These are phyloP conservation scores for Biscogniauxia mediterranea DNA, from an alignment of 2,329 filamentous ascomycete genomes.

Conservation along the genomic window DNA sequence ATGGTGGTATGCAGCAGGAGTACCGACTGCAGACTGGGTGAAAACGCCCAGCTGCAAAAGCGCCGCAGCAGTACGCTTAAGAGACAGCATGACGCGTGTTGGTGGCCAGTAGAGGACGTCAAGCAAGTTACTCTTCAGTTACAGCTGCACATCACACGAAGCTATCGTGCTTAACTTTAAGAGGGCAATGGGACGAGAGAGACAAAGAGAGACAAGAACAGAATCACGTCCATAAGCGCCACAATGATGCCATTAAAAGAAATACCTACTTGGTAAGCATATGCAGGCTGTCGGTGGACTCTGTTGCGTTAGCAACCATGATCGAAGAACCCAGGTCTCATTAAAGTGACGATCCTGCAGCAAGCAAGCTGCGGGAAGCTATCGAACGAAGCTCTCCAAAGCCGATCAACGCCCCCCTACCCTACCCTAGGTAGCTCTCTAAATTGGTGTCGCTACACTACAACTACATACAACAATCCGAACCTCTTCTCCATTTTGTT, in stretches of 20 bases:
- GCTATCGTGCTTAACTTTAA: not conserved
- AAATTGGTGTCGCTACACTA: too few species aligned
- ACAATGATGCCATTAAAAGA: not conserved
- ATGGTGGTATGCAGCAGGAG: constrained; percentile 13
- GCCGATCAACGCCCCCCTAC: not conserved
- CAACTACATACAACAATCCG: too few species aligned
- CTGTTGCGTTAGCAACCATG: not conserved
- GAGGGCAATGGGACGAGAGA: not conserved
- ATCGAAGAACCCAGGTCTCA: not conserved
- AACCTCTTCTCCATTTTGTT: not conserved
- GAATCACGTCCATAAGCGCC: not conserved
- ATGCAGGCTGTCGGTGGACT: not conserved
- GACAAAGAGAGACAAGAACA: not conserved
- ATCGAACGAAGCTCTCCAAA: not conserved
- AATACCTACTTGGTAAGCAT: not conserved
- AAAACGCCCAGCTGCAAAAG: constrained; percentile 22
- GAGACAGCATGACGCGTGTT: constrained; percentile 22
- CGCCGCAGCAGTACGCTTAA: constrained; percentile 19
- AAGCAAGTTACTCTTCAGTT: not conserved
- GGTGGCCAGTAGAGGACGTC: not conserved
- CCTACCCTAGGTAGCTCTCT: not conserved
- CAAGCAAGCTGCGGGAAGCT: not conserved
- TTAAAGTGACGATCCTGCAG: not conserved
- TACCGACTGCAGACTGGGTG: constrained; percentile 16
- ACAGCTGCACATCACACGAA: not conserved